Evolutionary conservation across 2,329 filamentous ascomycete genomes (phyloP), one percentile per base, ranked within the genome.

Genomic region (Emergomyces orientalis): DNA sequence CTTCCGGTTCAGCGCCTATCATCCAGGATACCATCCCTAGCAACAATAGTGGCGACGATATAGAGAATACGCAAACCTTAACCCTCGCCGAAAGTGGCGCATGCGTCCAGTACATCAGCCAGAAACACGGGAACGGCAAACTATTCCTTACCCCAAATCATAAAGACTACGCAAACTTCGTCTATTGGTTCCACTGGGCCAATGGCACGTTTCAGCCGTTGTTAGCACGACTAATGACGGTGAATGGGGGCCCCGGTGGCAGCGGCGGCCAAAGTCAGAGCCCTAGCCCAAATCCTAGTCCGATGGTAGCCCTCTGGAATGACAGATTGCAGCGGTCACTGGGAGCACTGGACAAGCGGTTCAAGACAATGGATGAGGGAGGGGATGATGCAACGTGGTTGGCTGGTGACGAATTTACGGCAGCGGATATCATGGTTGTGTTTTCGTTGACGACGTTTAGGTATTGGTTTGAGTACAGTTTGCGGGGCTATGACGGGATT

Each of bases 171-270:
- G 75, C 83, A 1, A 79, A 85, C 59, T 88, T 85, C 66, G 69
- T 89, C 0, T 87, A 84, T 75, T 89, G 84, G 84, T 82, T 84
- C 69, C 83, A 88, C 70, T 87, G 80, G 70, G 75, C 77, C 9
- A 80, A 83, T 68, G 77, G 77, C 41, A 78, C 71, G 1, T 74
- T 84, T 3, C 72, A 75, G 66, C 72, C 78, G 0, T 70, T 71
- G 0, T 64, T 83, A 43, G 65, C 69, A 4, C 57, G 69, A 5
- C 76, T 79, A 32, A 75, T 68, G n/a, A 51, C 57, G 4, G 63
- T 49, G 61, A 63, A 3, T 37, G 52, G 32, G 4, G 52, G 37
- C 22, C 14, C 34, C 37, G 39, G 37, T 11, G 55, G n/a, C n/a
- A n/a, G 51, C 30, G 14, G 11, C 8, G 27, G 9, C 2, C 27